Evolutionary conservation across 1,284 basidiomycete genomes (phyloP).

Genomic region (Ceratobasidium sp.): DNA sequence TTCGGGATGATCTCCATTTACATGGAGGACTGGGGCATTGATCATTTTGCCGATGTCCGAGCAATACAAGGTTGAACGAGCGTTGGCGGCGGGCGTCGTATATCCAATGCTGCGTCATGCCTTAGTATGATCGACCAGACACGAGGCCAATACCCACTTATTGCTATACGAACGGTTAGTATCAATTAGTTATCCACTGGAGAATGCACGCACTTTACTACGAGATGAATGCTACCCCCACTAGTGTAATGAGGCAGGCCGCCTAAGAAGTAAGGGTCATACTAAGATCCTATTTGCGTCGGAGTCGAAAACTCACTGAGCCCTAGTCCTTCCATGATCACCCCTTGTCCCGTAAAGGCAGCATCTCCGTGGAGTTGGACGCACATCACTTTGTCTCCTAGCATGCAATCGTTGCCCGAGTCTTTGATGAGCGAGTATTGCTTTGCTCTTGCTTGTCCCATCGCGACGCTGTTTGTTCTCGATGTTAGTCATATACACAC

Average conservation of each 20-base stretch:
- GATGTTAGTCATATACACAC: background rate
- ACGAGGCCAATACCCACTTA: conserved; percentile 57
- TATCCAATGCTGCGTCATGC: conserved; percentile 78
- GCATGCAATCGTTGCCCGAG: conserved; percentile 69
- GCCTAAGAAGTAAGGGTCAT: conserved; percentile 61
- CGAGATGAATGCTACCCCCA: conserved; percentile 87
- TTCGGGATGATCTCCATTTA: conserved; percentile 91
- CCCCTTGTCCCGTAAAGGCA: conserved; percentile 88
- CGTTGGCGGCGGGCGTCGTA: conserved; percentile 83
- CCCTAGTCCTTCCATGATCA: conserved; percentile 88
- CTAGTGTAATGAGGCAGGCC: conserved; percentile 89
- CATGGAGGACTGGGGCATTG: conserved; percentile 87
- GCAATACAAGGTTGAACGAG: conserved; percentile 86
- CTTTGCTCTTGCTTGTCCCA: conserved; percentile 91
- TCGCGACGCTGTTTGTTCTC: conserved; percentile 61
- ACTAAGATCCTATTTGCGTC: conserved; percentile 41
- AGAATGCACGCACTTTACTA: conserved; percentile 80
- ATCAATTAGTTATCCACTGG: background rate
- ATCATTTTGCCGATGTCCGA: conserved; percentile 92
- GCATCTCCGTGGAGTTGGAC: conserved; percentile 92
- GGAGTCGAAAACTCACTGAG: conserved; percentile 64
- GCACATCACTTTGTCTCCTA: conserved; percentile 87
- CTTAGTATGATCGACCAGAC: background rate
- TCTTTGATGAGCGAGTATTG: conserved; percentile 83
- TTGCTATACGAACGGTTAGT: conserved; percentile 56